Percentiles rank a stretch among this genome's conserved stretches.
Evolutionary conservation across 1,284 basidiomycete species (phyloP).

Genomic region (Vanrija sp.): DNA sequence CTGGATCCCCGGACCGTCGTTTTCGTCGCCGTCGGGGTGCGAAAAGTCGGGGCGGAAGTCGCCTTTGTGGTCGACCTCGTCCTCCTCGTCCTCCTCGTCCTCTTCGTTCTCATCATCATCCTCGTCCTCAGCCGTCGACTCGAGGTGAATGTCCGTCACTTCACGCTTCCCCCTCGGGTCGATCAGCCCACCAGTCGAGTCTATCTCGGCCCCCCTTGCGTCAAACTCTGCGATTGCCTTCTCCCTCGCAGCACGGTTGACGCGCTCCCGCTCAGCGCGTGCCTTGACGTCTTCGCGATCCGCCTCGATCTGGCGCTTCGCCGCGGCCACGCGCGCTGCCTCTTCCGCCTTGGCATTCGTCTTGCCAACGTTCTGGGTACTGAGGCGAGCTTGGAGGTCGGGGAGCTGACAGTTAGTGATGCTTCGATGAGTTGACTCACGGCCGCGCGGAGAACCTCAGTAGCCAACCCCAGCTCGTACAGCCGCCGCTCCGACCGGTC

Average conservation of each 20-base stretch:
- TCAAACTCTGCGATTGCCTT: slow-evolving; percentile 6
- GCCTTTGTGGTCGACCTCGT: slow-evolving; percentile 8
- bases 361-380: slow-evolving; percentile 6
- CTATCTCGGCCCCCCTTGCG: slow-evolving; percentile 6
- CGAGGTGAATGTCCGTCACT: no score
- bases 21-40: no score
- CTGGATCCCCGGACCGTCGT: no score
- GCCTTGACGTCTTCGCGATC: slow-evolving; percentile 37
- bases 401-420: slow-evolving; percentile 19
- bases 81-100: slow-evolving; percentile 13
- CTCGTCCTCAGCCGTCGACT: neutral
- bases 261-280: slow-evolving; percentile 33
- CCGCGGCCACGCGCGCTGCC: slow-evolving; percentile 29
- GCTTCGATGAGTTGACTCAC: slow-evolving; percentile 22
- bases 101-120: neutral
- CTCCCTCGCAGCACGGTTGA: slow-evolving; percentile 22
- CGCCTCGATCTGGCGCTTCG: slow-evolving; percentile 37
- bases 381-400: slow-evolving; percentile 19
- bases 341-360: slow-evolving; percentile 27
- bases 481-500: slow-evolving; percentile 26
- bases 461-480: slow-evolving; percentile 37
- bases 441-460: slow-evolving; percentile 29
- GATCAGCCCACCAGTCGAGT: neutral
- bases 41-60: no score
- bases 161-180: neutral